Conservation (phyloP, 495 filamentous ascomycete species). For the Parmelia sp. region DNA sequence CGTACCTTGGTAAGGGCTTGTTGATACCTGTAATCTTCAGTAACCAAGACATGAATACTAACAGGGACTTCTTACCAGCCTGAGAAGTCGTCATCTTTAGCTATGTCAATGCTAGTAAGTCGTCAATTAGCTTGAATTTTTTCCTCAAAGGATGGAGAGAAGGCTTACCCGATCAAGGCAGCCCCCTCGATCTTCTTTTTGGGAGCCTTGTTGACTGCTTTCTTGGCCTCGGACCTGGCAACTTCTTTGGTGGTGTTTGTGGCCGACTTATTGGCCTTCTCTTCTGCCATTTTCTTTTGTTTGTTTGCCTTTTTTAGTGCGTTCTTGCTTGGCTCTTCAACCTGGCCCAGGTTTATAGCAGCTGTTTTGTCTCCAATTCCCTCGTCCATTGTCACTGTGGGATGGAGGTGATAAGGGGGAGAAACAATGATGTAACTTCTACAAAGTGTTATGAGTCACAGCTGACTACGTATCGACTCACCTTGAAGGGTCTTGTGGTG, state of each 20-base stretch:
- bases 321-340: conserved; percentile 48
- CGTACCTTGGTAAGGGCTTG: conserved; percentile 74
- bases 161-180: conserved; percentile 44
- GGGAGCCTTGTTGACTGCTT: conserved; percentile 33
- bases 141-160: conserved; percentile 35
- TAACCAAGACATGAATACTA: no score
- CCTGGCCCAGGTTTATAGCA: conserved; percentile 17
- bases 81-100: conserved; percentile 81
- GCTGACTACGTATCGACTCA: background rate
- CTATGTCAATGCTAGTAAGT: conserved; percentile 57
- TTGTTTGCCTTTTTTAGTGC: conserved; percentile 68
- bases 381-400: conserved; percentile 7
- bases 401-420: background rate
- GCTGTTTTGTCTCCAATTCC: conserved; percentile 22
- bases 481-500: background rate
- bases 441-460: background rate
- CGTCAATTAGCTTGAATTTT: background rate
- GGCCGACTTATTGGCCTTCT: conserved; percentile 59
- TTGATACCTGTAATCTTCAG: conserved; percentile 51
- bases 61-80: conserved; percentile 49
- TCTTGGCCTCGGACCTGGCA: conserved; percentile 42
- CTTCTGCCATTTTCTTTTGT: conserved; percentile 56
- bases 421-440: background rate
- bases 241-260: conserved; percentile 44
- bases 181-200: conserved; percentile 54